Evolutionary conservation across 257 asterid species (phyloP).

Genomic region (Nicotiana noctiflora): DNA sequence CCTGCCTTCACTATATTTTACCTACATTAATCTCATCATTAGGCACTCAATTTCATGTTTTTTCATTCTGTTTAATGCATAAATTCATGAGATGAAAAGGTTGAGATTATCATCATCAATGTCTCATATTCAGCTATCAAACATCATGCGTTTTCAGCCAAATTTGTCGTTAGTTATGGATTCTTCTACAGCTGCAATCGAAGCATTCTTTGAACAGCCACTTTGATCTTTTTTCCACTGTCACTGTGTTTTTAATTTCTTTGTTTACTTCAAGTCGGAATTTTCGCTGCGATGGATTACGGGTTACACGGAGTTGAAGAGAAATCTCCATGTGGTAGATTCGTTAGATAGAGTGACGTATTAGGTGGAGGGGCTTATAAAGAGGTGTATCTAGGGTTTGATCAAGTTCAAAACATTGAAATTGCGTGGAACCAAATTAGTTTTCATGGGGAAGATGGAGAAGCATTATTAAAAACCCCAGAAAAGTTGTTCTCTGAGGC

Average conservation of each 20-base stretch:
- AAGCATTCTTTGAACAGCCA: conserved; percentile 43
- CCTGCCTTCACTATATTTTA: no score
- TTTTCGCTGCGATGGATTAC: not conserved
- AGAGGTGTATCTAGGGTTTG: conserved; percentile 31
- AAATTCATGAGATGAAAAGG: no score
- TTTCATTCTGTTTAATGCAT: no score
- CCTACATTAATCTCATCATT: no score
- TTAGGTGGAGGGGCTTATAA: conserved; percentile 16
- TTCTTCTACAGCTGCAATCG: conserved; percentile 47
- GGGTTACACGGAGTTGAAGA: no score
- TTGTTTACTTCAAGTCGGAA: conserved; percentile 1
- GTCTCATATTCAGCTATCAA: not conserved
- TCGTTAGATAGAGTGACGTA: no score
- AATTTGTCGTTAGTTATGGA: conserved; percentile 23
- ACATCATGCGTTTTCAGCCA: not conserved
- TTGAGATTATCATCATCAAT: not conserved
- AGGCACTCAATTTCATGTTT: no score
- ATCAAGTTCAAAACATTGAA: conserved; percentile 9
- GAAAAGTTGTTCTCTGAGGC: conserved; percentile 23
- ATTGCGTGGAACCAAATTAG: conserved; percentile 39
- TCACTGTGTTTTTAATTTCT: not conserved
- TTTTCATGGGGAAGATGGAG: conserved; percentile 4
- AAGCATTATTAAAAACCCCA: not conserved
- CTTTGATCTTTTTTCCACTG: not conserved
- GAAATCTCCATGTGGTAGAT: not conserved